phyloP scores from a whole-genome alignment of 148 eudicot species.

The Beta vulgaris region DNA sequence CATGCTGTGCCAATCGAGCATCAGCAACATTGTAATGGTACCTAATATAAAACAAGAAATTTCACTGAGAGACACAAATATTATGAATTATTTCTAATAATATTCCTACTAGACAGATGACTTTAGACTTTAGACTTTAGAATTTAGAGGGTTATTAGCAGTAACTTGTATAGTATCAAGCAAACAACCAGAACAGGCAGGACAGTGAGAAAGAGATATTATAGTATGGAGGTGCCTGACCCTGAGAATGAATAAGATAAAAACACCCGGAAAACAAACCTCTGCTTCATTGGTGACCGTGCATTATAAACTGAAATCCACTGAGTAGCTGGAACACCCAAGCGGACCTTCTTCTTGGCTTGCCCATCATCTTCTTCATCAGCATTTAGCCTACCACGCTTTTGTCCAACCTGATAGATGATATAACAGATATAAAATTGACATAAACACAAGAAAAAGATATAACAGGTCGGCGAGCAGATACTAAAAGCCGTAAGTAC shows the following conservation, averaged over 20 bases:
- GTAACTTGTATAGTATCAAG: too few species aligned
- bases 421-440: conserved; percentile 31
- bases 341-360: conserved; percentile 71
- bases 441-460: neutral
- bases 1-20: conserved; percentile 76
- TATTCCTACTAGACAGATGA: too few species aligned
- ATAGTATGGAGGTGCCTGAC: neutral
- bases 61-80: neutral
- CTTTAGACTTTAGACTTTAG: too few species aligned
- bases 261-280: conserved; percentile 34
- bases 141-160: too few species aligned
- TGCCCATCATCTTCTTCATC: conserved; percentile 76
- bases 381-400: conserved; percentile 62
- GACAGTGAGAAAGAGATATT: neutral
- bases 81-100: too few species aligned
- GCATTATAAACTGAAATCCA: conserved; percentile 92
- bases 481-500: conserved; percentile 34
- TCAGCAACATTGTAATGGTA: conserved; percentile 94
- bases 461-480: neutral
- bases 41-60: conserved; percentile 30
- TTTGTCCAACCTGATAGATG: conserved; percentile 79
- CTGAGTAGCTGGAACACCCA: conserved; percentile 84
- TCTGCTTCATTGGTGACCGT: conserved; percentile 84
- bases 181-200: neutral
- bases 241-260: neutral